These are phyloP conservation scores for Asparagopsis taxiformis DNA, from an alignment of 31 red algal genomes.

Conservation along the genomic window DNA sequence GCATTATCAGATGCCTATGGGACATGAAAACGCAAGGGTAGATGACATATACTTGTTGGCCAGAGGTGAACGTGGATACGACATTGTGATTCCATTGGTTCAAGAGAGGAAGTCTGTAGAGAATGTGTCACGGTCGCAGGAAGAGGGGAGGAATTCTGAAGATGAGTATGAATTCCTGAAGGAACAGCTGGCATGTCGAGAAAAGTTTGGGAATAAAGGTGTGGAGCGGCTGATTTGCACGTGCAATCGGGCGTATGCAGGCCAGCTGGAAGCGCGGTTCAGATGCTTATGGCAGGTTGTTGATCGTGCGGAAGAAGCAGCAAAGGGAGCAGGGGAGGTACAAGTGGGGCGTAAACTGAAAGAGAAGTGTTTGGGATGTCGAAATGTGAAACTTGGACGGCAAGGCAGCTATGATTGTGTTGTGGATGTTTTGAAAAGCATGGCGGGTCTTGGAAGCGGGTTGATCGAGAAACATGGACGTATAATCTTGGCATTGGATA, in stretches of 20 bases:
- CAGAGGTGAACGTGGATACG: background rate
- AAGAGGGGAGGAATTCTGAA: slow-evolving; percentile 6
- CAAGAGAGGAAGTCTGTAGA: background rate
- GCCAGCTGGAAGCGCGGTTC: background rate
- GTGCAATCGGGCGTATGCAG: background rate
- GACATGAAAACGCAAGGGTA: background rate
- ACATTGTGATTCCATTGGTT: slow-evolving; percentile 14
- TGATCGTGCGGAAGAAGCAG: background rate
- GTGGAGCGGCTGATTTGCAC: background rate
- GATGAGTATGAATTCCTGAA: slow-evolving; percentile 13
- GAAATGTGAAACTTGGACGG: background rate
- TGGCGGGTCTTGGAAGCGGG: background rate
- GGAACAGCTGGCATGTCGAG: background rate
- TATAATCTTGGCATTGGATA: background rate
- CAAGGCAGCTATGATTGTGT: background rate
- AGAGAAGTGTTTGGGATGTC: background rate
- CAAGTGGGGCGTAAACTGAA: background rate
- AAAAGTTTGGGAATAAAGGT: slow-evolving; percentile 3
- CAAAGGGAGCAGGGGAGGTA: background rate
- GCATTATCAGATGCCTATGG: background rate
- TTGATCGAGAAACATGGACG: background rate
- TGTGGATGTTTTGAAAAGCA: background rate
- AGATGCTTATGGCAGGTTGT: background rate
- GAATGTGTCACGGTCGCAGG: background rate
- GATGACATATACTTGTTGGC: background rate